Base-by-base conservation (phyloP, 306 rosid genomes). In the Malus sieversii region DNA sequence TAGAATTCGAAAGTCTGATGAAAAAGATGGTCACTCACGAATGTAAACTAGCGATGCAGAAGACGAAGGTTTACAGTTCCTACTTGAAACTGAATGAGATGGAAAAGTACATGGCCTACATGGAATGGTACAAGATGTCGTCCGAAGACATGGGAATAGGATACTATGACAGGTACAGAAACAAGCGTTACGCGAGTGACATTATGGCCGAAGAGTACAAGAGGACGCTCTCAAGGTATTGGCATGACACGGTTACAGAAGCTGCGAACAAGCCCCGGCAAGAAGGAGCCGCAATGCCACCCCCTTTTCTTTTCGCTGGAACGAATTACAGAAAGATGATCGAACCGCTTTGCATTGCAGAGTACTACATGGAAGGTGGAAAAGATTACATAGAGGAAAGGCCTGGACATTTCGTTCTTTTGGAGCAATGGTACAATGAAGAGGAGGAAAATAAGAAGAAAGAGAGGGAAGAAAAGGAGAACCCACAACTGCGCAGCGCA, bases 41-140 rank as follows among this genome's bases (percentile, higher is more conserved):
- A 72, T 57, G 0, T 3, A 6, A 64, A 3, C 27, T 76, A 61
- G 42, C 48, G 5, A 1, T 27, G 0, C 74, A 53, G 23, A 86
- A 75, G 44, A 76, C 51, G 57, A 12, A 4, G 18, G 32, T 0
- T n/a, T 71, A 75, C 19, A 77, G 78, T 35, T 83, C 84, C 7
- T 6, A 66, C 70, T 74, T 18, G 78, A 81, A 58, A 32, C 40
- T 91, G 75, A 86, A 85, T 73, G 12, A 9, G 0, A 1, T 55
- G 16, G 88, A 93, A 76, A 66, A 32, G 75, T 2, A 16, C 3
- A 88, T 91, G 93, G 86, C 86, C 18, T 1, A 61, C 1, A 45
- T 93, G 14, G 98, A 89, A 82, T 85, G 86, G 93, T 93, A 91
- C 84, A 91, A 88, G 81, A 82, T 73, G 55, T 2, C 2, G 0